A percentile compares a stretch with the other conserved stretches of the same genome.
These are phyloP conservation scores for Medicago ruthenica DNA, from an alignment of 306 rosid genomes.

Conservation along the genomic window DNA sequence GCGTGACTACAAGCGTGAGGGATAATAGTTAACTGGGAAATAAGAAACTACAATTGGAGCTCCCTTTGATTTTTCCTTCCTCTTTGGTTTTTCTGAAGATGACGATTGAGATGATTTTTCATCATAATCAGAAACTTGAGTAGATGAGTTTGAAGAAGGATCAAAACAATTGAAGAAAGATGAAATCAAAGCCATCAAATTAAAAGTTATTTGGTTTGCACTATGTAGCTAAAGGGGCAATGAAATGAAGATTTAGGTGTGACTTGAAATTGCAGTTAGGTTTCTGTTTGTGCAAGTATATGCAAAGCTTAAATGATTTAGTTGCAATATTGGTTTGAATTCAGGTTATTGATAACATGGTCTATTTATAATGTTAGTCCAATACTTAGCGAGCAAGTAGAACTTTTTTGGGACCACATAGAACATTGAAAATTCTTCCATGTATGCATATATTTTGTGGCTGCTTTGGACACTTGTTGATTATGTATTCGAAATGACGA, in stretches of 20 bases:
- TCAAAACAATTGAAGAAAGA: slow-evolving; percentile 20
- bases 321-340: background rate
- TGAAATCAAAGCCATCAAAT: slow-evolving; percentile 26
- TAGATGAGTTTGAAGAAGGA: background rate
- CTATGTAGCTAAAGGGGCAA: too few relatives aligned
- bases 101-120: slow-evolving; percentile 14
- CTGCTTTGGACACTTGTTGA: background rate
- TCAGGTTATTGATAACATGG: background rate
- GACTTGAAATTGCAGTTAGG: background rate
- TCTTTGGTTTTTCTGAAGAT: slow-evolving; percentile 32
- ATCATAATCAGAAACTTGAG: slow-evolving; percentile 17
- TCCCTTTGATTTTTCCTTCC: slow-evolving; percentile 31
- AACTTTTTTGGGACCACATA: background rate
- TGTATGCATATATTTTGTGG: background rate
- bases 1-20: background rate
- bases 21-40: slow-evolving; percentile 28
- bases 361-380: background rate
- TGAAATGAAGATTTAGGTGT: background rate
- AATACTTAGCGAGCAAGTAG: background rate
- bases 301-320: background rate
- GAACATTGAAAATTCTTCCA: slow-evolving; percentile 1
- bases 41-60: slow-evolving; percentile 38
- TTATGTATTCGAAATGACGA: background rate
- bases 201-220: too few relatives aligned
- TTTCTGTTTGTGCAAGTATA: too few relatives aligned